phyloP scores from a whole-genome alignment of 2,329 filamentous ascomycete species.

The Hansfordia pulvinata region DNA sequence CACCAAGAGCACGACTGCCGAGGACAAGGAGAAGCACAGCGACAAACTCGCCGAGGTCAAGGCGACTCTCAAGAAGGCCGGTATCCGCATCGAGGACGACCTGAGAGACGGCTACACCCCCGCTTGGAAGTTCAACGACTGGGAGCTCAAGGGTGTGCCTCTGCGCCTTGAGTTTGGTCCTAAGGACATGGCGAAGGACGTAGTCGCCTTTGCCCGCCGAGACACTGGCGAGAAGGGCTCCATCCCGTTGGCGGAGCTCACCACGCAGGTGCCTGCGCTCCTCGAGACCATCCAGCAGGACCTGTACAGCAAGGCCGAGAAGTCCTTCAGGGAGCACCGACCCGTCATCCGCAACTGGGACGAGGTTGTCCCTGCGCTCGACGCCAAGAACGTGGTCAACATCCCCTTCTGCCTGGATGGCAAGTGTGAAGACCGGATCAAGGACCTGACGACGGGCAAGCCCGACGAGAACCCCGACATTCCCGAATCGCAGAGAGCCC shows the following conservation, averaged over 20 bases:
- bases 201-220: constrained; percentile 75
- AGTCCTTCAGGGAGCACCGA: constrained; percentile 67
- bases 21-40: constrained; percentile 65
- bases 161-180: constrained; percentile 91
- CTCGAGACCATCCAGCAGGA: constrained; percentile 85
- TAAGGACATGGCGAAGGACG: constrained; percentile 77
- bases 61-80: constrained; percentile 53
- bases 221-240: constrained; percentile 77
- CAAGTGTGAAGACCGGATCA: constrained; percentile 88
- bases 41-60: constrained; percentile 62
- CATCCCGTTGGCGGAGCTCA: constrained; percentile 62
- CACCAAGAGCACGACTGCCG: constrained; percentile 71
- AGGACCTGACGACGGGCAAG: constrained; percentile 75
- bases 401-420: constrained; percentile 77
- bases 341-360: constrained; percentile 77
- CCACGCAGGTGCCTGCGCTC: constrained; percentile 60
- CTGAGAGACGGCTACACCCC: constrained; percentile 84
- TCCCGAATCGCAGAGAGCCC: constrained; percentile 38
- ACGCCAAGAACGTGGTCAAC: constrained; percentile 82
- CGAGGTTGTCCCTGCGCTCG: constrained; percentile 79
- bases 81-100: constrained; percentile 70
- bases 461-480: constrained; percentile 39
- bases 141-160: constrained; percentile 92
- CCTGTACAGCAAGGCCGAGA: constrained; percentile 64
- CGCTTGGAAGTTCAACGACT: constrained; percentile 98